A percentile compares a stretch with the other conserved stretches of the same genome.
phyloP scores from a whole-genome alignment of 1,284 basidiomycete species.

The Gomphus sp. region DNA sequence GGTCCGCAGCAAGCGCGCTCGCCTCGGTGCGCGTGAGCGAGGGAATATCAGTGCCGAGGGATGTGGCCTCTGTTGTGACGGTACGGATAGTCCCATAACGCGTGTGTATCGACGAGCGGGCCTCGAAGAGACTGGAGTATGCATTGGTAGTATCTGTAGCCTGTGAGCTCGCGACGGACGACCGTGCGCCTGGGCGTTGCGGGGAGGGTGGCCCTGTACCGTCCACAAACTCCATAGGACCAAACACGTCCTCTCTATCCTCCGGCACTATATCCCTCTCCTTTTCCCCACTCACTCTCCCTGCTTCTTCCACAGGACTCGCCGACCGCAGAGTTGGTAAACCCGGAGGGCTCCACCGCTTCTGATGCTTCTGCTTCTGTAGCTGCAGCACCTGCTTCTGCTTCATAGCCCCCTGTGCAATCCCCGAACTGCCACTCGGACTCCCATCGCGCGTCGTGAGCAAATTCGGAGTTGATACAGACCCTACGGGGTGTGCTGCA shows the following conservation, averaged over 20 bases:
- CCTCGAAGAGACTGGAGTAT: constrained; percentile 57
- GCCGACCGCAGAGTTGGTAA: constrained; percentile 46
- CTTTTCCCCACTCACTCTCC: constrained; percentile 17
- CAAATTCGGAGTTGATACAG: constrained; percentile 59
- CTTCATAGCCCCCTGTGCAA: constrained; percentile 16
- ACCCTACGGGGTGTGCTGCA: constrained; percentile 25
- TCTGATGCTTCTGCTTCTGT: constrained; percentile 19
- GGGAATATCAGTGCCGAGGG: constrained; percentile 40
- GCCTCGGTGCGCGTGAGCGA: constrained; percentile 58
- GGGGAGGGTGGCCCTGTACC: not conserved
- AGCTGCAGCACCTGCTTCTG: not conserved
- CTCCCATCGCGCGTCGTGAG: constrained; percentile 20
- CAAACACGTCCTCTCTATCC: constrained; percentile 3
- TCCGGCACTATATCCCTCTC: constrained; percentile 3
- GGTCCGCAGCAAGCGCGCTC: constrained; percentile 31
- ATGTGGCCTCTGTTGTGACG: constrained; percentile 67
- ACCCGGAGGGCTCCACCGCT: constrained; percentile 41
- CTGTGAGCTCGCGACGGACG: constrained; percentile 26
- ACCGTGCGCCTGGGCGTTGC: constrained; percentile 8
- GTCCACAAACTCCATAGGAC: constrained; percentile 2
- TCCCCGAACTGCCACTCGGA: constrained; percentile 10
- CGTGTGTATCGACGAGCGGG: constrained; percentile 30
- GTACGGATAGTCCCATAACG: constrained; percentile 74
- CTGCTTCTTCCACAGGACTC: constrained; percentile 28
- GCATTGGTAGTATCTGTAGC: constrained; percentile 42